A percentile compares a stretch with the other conserved stretches of the same genome.
phyloP scores from a whole-genome alignment of 352 stramenopile genomes.

The Globisporangium spinosum region DNA sequence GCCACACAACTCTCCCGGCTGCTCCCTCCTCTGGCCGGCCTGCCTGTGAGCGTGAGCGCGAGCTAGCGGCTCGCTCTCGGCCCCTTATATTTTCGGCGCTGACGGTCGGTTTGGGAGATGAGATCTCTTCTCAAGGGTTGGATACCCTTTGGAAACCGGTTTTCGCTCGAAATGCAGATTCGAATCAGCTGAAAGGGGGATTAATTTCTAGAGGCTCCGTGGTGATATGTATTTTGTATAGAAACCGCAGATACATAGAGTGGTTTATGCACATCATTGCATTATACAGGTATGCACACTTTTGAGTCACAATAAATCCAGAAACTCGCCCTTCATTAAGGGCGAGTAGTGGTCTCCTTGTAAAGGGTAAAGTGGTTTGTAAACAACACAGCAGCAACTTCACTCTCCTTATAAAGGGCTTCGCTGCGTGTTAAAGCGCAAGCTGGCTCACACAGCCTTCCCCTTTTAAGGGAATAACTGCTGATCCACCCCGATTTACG shows the following conservation, averaged over 20 bases:
- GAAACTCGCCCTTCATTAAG: not conserved
- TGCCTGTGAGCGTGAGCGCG: too few species aligned
- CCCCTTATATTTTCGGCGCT: slow-evolving; percentile 5
- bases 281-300: not conserved
- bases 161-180: not conserved
- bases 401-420: not conserved
- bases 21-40: too few species aligned
- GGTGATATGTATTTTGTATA: not conserved
- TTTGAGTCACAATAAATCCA: not conserved
- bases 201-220: not conserved
- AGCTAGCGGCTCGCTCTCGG: not conserved
- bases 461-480: not conserved
- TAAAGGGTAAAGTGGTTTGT: not conserved
- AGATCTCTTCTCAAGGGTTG: not conserved
- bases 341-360: not conserved
- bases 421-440: too few species aligned
- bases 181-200: not conserved
- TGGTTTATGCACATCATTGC: not conserved
- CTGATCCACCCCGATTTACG: not conserved
- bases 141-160: not conserved
- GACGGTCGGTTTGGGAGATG: not conserved
- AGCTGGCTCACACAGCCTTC: not conserved
- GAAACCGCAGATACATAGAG: too few species aligned
- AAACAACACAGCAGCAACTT: not conserved
- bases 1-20: not conserved